These are phyloP conservation scores for Suaeda aralocaspica DNA, from an alignment of 148 eudicot species.

Conservation along the genomic window DNA sequence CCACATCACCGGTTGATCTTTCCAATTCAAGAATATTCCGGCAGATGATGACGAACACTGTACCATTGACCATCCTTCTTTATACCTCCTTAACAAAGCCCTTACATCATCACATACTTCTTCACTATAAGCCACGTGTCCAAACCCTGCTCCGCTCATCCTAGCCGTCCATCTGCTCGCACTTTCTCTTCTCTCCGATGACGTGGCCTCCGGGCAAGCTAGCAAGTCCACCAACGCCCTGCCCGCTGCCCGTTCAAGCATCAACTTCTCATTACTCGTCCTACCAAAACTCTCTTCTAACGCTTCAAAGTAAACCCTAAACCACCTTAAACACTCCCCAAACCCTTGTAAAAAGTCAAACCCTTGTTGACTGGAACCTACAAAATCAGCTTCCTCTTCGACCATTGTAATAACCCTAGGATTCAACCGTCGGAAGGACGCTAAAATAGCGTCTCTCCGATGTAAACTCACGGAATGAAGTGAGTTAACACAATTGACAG, in stretches of 20 bases:
- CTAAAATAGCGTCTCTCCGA: conserved; percentile 47
- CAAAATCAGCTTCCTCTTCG: conserved; percentile 82
- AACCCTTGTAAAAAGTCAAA: conserved; percentile 60
- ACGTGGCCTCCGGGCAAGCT: conserved; percentile 58
- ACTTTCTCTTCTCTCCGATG: conserved; percentile 73
- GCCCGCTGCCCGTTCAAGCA: conserved; percentile 83
- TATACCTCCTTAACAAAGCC: conserved; percentile 86
- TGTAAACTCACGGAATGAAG: conserved; percentile 47
- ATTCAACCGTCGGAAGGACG: conserved; percentile 43
- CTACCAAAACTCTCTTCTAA: conserved; percentile 70
- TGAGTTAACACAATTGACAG: conserved; percentile 67
- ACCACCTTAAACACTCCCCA: conserved; percentile 73
- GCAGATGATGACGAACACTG: conserved; percentile 24
- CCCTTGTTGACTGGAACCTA: conserved; percentile 22
- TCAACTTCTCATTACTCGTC: conserved; percentile 78
- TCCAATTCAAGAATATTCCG: conserved; percentile 87
- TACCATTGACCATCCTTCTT: conserved; percentile 81
- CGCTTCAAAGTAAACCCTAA: conserved; percentile 79
- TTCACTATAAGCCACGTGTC: conserved; percentile 52
- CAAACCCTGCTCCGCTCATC: conserved; percentile 52
- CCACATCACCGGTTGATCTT: conserved; percentile 96
- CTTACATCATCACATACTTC: conserved; percentile 89
- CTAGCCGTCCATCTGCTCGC: conserved; percentile 62
- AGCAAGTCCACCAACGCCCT: conserved; percentile 73
- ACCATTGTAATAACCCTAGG: conserved; percentile 78